Percentiles rank a stretch among this genome's conserved stretches.
Evolutionary conservation across 177 flowering plant genomes (phyloP).

Genomic region (Telopea speciosissima): DNA sequence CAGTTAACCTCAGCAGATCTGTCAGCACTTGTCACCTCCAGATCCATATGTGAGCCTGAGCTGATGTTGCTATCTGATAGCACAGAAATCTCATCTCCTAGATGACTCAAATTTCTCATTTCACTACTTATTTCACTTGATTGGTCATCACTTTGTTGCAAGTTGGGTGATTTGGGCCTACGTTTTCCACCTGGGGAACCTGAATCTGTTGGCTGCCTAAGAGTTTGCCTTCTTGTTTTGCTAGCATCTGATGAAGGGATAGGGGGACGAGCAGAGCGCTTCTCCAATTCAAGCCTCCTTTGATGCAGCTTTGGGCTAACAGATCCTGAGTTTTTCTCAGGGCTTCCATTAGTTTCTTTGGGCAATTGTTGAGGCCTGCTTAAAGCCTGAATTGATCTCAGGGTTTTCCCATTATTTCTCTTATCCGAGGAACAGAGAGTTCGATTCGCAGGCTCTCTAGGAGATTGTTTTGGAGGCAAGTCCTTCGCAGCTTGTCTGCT

Average conservation of each 20-base stretch:
- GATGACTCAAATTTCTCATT: conserved; percentile 45
- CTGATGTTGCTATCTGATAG: conserved; percentile 35
- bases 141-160: conserved; percentile 44
- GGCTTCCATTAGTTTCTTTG: conserved; percentile 37
- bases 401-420: conserved; percentile 17
- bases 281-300: conserved; percentile 64
- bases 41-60: conserved; percentile 36
- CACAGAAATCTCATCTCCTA: conserved; percentile 44
- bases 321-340: conserved; percentile 47
- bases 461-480: conserved; percentile 21
- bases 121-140: conserved; percentile 51
- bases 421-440: conserved; percentile 18
- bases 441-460: conserved; percentile 20
- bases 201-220: conserved; percentile 37
- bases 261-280: conserved; percentile 54
- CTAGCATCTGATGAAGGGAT: conserved; percentile 52
- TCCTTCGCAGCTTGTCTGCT: conserved; percentile 28
- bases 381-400: conserved; percentile 23
- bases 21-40: conserved; percentile 38
- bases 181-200: conserved; percentile 60
- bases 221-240: conserved; percentile 47
- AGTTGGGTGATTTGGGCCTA: conserved; percentile 29
- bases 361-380: conserved; percentile 37
- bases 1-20: conserved; percentile 25
- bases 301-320: conserved; percentile 72